A percentile compares a stretch with the other conserved stretches of the same genome.
Evolutionary conservation across 1,139 yeast species (phyloP).

Genomic region (Pichia terricola): DNA sequence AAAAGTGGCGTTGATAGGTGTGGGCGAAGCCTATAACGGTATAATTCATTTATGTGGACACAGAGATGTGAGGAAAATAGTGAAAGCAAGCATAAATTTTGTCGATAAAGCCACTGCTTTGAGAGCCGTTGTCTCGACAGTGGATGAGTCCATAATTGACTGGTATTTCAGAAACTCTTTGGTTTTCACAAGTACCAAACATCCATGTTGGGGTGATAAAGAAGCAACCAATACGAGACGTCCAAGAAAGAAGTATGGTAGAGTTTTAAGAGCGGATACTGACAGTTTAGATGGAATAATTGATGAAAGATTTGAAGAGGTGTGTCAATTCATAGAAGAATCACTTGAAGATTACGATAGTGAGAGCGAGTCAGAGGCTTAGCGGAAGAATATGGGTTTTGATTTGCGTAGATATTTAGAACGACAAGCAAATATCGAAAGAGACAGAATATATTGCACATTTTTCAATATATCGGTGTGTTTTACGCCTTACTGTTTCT

Average conservation of each 20-base stretch:
- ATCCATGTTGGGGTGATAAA: slow-evolving; percentile 64
- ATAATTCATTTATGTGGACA: slow-evolving; percentile 84
- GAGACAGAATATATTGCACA: neutral
- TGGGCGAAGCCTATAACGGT: slow-evolving; percentile 85
- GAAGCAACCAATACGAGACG: slow-evolving; percentile 34
- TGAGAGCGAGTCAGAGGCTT: slow-evolving; percentile 21
- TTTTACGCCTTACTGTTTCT: no score
- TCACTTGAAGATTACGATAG: slow-evolving; percentile 48
- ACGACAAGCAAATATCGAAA: neutral
- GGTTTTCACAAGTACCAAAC: slow-evolving; percentile 64
- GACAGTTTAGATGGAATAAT: slow-evolving; percentile 73
- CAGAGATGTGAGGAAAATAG: slow-evolving; percentile 54
- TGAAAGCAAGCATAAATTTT: slow-evolving; percentile 67
- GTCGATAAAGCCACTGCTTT: slow-evolving; percentile 50
- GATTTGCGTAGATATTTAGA: neutral
- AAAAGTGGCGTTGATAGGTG: slow-evolving; percentile 73
- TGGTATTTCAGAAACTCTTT: slow-evolving; percentile 89
- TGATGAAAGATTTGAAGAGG: slow-evolving; percentile 78
- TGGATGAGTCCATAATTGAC: slow-evolving; percentile 82
- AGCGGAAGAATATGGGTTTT: neutral
- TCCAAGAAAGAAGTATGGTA: slow-evolving; percentile 84
- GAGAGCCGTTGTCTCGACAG: slow-evolving; percentile 71
- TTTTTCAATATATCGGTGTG: no score
- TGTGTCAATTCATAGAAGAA: slow-evolving; percentile 73
- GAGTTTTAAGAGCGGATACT: slow-evolving; percentile 64